Evolutionary conservation across 805 yeast species (phyloP), one percentile per base, ranked within the genome.

Genomic region (Candida oleophila): DNA sequence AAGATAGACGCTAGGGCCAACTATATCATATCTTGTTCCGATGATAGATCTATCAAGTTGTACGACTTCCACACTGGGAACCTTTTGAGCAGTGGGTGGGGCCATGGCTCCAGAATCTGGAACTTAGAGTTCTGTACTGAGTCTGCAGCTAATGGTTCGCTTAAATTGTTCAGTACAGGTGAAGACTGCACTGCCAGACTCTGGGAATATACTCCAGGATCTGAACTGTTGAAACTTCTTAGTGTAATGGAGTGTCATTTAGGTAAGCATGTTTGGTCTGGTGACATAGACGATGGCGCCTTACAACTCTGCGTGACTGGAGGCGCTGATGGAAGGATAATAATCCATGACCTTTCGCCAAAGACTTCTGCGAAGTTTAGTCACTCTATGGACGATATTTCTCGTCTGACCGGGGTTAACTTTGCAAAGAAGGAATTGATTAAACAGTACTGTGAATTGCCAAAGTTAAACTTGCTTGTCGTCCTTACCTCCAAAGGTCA

Each of bases 31-130:
- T 83, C 92, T 42, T 94, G 99, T 61, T 92, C 98, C 0, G 98
- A 94, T 64, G 99, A 92, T 60, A 75, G 99, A 50, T 87, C 97
- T 0, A 82, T 94, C 45, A 85, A 83, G 47, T 61, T 92, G 4
- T 90, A 90, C 84, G 81, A 81, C 55, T 67, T 85, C 50, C 56
- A 57, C 4, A 59, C 78, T 1, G 92, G 95, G 1, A 55, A 66
- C 9, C 65, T 82, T 30, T 54, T 87, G 35, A 86, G 92, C 1
- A 79, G 83, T 22, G 97, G 96, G 0, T 94, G 97, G 97, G 99
- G 98, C 12, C 99, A 94, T 61, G 84, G 87, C 1, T 92, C 98
- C 0, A 78, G 99, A 60, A 91, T 94, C 36, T 94, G 99, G 99
- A 77, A 79, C 38, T 68, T 92, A 39, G 74, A 73, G 42, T 88